These are phyloP conservation scores for Moelleriella libera DNA, from an alignment of 2,329 filamentous ascomycete species.

Conservation along the genomic window DNA sequence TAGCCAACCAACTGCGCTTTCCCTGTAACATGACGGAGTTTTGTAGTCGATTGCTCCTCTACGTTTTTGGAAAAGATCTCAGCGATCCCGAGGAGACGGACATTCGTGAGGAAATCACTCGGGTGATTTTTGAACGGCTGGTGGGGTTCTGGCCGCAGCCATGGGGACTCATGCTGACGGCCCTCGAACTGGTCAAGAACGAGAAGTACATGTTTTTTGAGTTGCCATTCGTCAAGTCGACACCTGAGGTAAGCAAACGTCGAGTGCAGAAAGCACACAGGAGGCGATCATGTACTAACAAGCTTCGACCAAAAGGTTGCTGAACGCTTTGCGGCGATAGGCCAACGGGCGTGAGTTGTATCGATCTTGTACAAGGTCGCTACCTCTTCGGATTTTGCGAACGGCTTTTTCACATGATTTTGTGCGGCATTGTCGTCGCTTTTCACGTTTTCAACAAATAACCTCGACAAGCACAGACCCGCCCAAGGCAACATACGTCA, in stretches of 20 bases:
- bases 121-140: conserved; percentile 76
- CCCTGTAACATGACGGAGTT: conserved; percentile 85
- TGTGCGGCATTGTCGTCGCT: too few relatives aligned
- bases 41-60: conserved; percentile 73
- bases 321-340: conserved; percentile 19
- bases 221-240: conserved; percentile 77
- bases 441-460: too few relatives aligned
- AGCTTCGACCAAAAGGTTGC: conserved; percentile 15
- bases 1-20: conserved; percentile 84
- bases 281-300: conserved; percentile 3
- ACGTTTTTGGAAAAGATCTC: conserved; percentile 68
- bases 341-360: conserved; percentile 16
- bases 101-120: conserved; percentile 80
- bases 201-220: conserved; percentile 86
- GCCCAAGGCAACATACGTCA: too few relatives aligned
- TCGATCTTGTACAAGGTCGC: neutral
- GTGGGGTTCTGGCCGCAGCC: conserved; percentile 86
- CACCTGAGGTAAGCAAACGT: conserved; percentile 55
- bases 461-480: too few relatives aligned
- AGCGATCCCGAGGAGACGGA: conserved; percentile 63
- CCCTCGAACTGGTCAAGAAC: conserved; percentile 84
- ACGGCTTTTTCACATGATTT: neutral
- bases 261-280: neutral
- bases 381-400: neutral
- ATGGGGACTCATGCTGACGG: conserved; percentile 82